Evolutionary conservation across 2,329 filamentous ascomycete species (phyloP), one percentile per base, ranked within the genome.

Genomic region (Shiraia sp.): DNA sequence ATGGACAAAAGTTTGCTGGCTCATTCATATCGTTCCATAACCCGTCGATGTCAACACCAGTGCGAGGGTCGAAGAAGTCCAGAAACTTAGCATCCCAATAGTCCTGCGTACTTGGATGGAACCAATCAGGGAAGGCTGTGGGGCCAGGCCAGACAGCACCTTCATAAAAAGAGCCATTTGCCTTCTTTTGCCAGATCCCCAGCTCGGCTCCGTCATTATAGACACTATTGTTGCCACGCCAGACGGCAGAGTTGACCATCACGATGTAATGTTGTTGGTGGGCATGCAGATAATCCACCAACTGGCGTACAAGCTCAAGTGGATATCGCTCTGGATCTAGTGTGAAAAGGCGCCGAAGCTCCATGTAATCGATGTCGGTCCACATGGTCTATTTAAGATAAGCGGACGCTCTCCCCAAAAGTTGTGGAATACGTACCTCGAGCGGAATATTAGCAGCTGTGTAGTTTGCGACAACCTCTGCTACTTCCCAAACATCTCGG

Each of bases 61-160:
- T 77, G 0, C 81, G 72, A 0, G 78, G 67, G 42, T 77, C 68
- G 67, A 91, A 90, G 74, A 90, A 90, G 1, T 63, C 64, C 1
- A 63, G 63, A 57, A 92, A 88, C 62, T 90, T 80, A 10, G 74
- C 74, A 57, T 82, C 81, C 87, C 87, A 91, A 63, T 83, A 92
- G 0, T 66, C 58, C 35, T 83, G 78, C 2, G 81, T 79, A 32
- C 80, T 80, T 8, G 77, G 75, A 22, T 83, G 73, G 63, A 90
- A 90, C 87, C 87, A 92, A 61, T 92, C 88, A 0, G 85, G 85
- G 63, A 85, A 89, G 3, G 80, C 84, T 0, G 84, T 80, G 7
- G 83, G 77, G 32, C 87, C 87, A 7, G 87, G 86, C 88, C 88
- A 92, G 12, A 91, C 87, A 16, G 88, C 86, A 10, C 87, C 80